Evolutionary conservation across 2,329 filamentous ascomycete species (phyloP).

Genomic region (Drechmeria coniospora): DNA sequence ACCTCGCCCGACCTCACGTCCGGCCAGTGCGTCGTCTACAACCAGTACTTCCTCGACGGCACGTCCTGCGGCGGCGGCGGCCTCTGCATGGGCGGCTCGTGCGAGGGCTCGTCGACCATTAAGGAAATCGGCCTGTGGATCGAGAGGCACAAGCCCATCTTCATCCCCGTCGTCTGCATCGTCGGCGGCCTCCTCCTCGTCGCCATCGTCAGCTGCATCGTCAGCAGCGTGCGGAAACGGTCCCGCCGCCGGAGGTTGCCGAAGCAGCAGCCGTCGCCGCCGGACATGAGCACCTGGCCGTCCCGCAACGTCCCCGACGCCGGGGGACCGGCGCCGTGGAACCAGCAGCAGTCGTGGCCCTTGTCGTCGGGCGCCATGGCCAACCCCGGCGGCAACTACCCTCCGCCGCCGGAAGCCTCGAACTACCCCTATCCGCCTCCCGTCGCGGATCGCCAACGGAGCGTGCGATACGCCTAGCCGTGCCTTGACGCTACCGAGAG

Average conservation of each 20-base stretch:
- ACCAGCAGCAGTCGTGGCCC: constrained; percentile 2
- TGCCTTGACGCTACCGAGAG: neutral
- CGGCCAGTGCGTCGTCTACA: constrained; percentile 56
- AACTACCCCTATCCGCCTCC: constrained; percentile 2
- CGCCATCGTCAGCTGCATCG: constrained; percentile 50
- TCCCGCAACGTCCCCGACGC: constrained; percentile 3
- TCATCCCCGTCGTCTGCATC: constrained; percentile 62
- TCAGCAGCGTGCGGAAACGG: constrained; percentile 24
- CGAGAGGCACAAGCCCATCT: constrained; percentile 57
- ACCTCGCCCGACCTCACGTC: constrained; percentile 50
- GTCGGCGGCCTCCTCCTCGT: constrained; percentile 61
- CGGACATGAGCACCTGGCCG: constrained; percentile 12
- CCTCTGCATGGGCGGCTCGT: constrained; percentile 62
- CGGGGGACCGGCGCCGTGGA: neutral
- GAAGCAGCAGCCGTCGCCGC: constrained; percentile 12
- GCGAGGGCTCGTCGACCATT: constrained; percentile 52
- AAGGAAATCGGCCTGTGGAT: constrained; percentile 67
- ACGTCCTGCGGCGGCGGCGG: constrained; percentile 73
- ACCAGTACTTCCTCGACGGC: constrained; percentile 89
- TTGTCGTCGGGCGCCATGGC: constrained; percentile 1
- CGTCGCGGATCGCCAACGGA: constrained; percentile 7
- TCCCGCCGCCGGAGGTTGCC: constrained; percentile 9
- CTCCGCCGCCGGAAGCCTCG: constrained; percentile 2
- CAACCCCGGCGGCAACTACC: neutral
- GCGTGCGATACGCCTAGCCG: constrained; percentile 16